Evolutionary conservation across 129 eudicot genomes (phyloP), one percentile per base, ranked within the genome.

Genomic region (Centrapalus pauciflorus): DNA sequence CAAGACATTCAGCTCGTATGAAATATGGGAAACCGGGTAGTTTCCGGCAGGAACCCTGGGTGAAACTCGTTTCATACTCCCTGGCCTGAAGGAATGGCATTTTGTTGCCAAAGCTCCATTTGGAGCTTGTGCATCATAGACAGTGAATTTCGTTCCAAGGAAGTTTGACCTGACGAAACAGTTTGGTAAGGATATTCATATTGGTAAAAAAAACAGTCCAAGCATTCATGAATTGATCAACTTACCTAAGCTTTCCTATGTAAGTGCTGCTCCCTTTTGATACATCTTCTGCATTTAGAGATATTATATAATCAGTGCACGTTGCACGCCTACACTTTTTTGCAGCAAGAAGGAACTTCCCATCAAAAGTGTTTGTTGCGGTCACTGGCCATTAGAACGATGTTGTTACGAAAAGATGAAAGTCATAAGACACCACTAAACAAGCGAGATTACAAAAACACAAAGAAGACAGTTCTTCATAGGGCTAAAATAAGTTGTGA

Each of bases 261-360:
- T 86, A 88, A 69, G 85, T 64, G 74, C 72, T 76, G 81, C 87
- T 86, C 32, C 84, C 85, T 74, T 70, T 88, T 32, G 96, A 84
- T 55, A 89, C 70, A 61, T 93, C 87, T 7, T 79, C 95, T 5
- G 87, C 68, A 70, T 76, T 80, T 17, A 83, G 75, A 68, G 96
- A 88, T 2, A 93, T 82, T 38, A 88, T 80, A 79, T 86, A 93
- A 80, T 93, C 98, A 16, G 95, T 87, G 71, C 89, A 85, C 27
- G 96, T 88, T 26, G 98, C 84, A 6, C 90, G 84, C 61, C 97
- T 80, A 64, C 86, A 83, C 71, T 77, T 90, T 70, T 83, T 78
- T 45, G 95, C 95, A 73, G 93, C 82, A n/a, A 90, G 87, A 75
- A 90, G 93, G 54, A 90, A 85, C 80, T 90, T 90, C 32, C 97